Base-by-base conservation (phyloP, 2,329 filamentous ascomycete genomes). In the Xylariaceae sp. region DNA sequence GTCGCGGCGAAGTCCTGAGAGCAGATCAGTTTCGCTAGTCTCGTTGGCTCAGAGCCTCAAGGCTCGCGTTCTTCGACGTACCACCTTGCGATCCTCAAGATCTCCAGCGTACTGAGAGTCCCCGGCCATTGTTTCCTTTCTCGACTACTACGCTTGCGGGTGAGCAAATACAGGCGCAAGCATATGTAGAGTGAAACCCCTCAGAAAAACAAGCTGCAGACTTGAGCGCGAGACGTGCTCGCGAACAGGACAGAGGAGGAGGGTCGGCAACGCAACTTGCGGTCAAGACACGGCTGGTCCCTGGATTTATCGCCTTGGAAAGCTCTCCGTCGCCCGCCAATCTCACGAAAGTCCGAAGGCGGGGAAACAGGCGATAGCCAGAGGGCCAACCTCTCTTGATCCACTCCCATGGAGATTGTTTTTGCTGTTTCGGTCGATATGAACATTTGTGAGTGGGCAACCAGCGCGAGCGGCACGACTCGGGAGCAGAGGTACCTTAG, bases 1-100 rank as follows among this genome's bases (percentile, higher is more conserved):
- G 38, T 42, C 1, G 45, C 50, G 31, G 53, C 51, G 38, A 56
- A 14, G 18, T 59, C 54, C 61, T 63, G 28, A 14, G 13, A 17
- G 12, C 6, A 13, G 33, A 40, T 62, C n/a, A 61, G 49, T 46
- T 38, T 5, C 18, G 16, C 10, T 16, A 28, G 34, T 48, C 34
- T 41, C 22, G 18, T 14, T 45, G 16, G 2, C 11, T 9, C 16
- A 18, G 2, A 45, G 7, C 11, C 22, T 28, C 22, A 12, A 45
- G 4, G 7, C 11, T 9, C 12, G 31, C 28, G 2, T 12, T 28
- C 22, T 28, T 28, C 22, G 22, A 28, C 16, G 17, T 45, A 45
- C 42, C 22, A 12, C 17, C 31, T 45, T 45, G 31, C 22, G 42
- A 22, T 31, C 42, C 16, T 45, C 42, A 6, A 45, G 17, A 31